Evolutionary conservation across 2,329 filamentous ascomycete species (phyloP), one percentile per base, ranked within the genome.

Genomic region (Neofusicoccum laricinum): DNA sequence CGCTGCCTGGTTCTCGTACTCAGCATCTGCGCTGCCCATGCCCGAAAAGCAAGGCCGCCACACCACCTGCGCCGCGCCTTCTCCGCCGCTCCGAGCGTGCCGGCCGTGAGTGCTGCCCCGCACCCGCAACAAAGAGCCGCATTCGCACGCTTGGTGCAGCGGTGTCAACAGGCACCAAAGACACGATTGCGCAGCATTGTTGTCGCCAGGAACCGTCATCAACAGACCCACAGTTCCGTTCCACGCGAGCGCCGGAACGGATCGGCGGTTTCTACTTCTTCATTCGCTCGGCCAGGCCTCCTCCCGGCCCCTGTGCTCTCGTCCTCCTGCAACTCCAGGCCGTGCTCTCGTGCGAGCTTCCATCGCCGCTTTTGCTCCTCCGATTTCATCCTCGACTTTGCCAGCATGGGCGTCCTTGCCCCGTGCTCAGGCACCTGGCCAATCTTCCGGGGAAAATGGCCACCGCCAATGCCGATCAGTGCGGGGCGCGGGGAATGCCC

Each of bases 381-480:
- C 34, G 40, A 32, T 34, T n/a, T n/a, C 14, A 48, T 40, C 48
- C 19, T 45, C 48, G n/a, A 36, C 40, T 43, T 36, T 10, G 19
- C 40, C 19, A 15, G 36, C n/a, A 15, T 21, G 36, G 36, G 11
- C 14, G 36, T 15, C 14, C n/a, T 30, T 63, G 61, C 48, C 61
- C 61, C 19, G 61, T 63, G 61, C 61, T 43, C 61, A 63, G 61
- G 48, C 25, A 63, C 61, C 25, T 12, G 21, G 61, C 15, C 38
- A 63, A 63, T 64, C 61, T 17, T 41, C 61, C 61, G 49, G 61
- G 21, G 30, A 55, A 63, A 63, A 45, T 59, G 55, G 41, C 55
- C 25, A 38, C 30, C 25, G 48, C 32, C 61, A 14, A 41, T n/a
- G 61, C 48, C 61, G 61, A 64, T 64, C 61, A 64, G 36, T 64